These are phyloP conservation scores for Fraxinus sp. DNA, from an alignment of 305 asterid species.

Conservation along the genomic window DNA sequence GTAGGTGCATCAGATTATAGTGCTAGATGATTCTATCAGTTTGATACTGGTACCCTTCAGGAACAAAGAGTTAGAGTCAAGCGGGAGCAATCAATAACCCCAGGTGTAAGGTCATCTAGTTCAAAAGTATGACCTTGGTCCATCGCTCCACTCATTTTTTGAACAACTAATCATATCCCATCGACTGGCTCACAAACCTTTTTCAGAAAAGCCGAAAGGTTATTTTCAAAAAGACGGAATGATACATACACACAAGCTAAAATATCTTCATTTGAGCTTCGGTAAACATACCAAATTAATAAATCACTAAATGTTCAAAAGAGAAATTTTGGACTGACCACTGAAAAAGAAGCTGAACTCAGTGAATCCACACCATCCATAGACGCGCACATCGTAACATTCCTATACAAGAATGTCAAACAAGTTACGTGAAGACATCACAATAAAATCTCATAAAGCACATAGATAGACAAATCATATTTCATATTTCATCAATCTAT, in stretches of 20 bases:
- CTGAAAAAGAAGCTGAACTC: slow-evolving; percentile 36
- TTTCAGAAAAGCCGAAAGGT: neutral
- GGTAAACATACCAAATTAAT: neutral
- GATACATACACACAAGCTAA: neutral
- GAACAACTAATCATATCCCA: neutral
- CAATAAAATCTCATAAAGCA: slow-evolving; percentile 6
- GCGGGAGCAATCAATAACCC: neutral
- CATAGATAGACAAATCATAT: neutral
- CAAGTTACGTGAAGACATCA: slow-evolving; percentile 21
- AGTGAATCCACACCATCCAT: slow-evolving; percentile 61
- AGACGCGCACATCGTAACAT: slow-evolving; percentile 42
- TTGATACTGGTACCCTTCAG: neutral
- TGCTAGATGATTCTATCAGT: neutral
- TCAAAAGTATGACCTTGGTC: neutral
- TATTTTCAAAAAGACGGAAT: neutral
- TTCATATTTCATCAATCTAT: slow-evolving; percentile 2
- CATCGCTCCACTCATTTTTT: neutral
- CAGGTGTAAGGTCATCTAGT: neutral
- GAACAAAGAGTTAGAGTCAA: neutral
- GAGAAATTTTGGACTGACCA: slow-evolving; percentile 42
- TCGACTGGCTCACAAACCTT: neutral
- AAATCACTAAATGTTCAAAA: neutral
- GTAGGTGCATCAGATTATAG: neutral
- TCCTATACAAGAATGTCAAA: slow-evolving; percentile 42
- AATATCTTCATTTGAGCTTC: neutral